These are phyloP conservation scores for Prunus mongolica DNA, from an alignment of 306 rosid species.

Conservation along the genomic window DNA sequence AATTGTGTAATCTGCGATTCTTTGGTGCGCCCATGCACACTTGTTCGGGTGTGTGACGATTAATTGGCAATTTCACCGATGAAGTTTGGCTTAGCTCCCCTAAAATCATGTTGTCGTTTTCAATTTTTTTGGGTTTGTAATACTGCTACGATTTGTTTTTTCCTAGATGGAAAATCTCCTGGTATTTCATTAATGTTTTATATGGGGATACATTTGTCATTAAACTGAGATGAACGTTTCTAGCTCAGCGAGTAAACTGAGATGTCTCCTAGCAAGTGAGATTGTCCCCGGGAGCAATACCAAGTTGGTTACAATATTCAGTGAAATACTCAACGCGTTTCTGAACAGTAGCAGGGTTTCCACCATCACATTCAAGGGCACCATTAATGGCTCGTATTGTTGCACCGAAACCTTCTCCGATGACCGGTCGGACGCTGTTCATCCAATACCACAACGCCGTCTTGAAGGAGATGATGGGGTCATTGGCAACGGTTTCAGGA, in stretches of 20 bases:
- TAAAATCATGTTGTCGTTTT: too few species aligned
- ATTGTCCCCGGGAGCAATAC: conserved; percentile 69
- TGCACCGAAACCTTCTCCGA: conserved; percentile 67
- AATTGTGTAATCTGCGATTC: conserved; percentile 80
- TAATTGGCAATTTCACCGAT: background rate
- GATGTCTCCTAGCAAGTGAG: conserved; percentile 34
- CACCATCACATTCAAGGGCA: conserved; percentile 69
- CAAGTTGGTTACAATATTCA: conserved; percentile 54
- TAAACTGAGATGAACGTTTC: too few species aligned
- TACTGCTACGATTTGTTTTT: too few species aligned
- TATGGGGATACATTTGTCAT: too few species aligned
- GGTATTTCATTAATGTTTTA: too few species aligned
- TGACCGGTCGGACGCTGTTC: conserved; percentile 51
- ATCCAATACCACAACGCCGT: conserved; percentile 91
- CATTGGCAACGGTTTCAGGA: conserved; percentile 68
- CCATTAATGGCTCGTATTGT: conserved; percentile 90
- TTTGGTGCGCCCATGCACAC: conserved; percentile 78
- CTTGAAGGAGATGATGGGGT: conserved; percentile 59
- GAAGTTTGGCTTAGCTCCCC: too few species aligned
- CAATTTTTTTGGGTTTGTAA: too few species aligned
- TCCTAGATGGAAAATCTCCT: too few species aligned
- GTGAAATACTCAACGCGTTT: conserved; percentile 49
- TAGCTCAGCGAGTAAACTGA: background rate
- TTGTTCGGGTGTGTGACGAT: conserved; percentile 59
- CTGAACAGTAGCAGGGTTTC: conserved; percentile 42